Evolutionary conservation across 441 rosid genomes (phyloP).

Genomic region (Populus tomentosa): DNA sequence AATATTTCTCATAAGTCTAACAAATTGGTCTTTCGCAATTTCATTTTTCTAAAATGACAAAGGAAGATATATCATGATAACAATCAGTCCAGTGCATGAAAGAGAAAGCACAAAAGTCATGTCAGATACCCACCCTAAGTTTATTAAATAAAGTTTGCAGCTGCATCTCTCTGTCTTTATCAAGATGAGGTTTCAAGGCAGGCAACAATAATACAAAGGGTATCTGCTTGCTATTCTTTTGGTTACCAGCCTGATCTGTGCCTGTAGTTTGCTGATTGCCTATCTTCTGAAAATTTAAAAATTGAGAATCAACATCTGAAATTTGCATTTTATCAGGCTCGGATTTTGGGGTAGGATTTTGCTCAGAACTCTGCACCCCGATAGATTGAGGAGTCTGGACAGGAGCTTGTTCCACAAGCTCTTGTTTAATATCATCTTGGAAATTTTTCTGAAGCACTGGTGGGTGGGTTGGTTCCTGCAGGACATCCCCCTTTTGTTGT

Average conservation of each 20-base stretch:
- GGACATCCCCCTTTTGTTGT: constrained; percentile 36
- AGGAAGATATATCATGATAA: constrained; percentile 17
- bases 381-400: constrained; percentile 43
- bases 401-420: constrained; percentile 40
- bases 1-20: constrained; percentile 69
- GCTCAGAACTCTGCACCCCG: constrained; percentile 49
- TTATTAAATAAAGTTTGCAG: constrained; percentile 63
- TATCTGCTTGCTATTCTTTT: constrained; percentile 47
- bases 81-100: constrained; percentile 6
- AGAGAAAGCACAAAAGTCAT: constrained; percentile 11
- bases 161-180: constrained; percentile 90
- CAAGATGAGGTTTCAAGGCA: constrained; percentile 68
- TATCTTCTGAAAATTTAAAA: constrained; percentile 44
- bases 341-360: constrained; percentile 27
- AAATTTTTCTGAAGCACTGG: constrained; percentile 44
- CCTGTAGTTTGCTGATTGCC: constrained; percentile 47
- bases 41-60: constrained; percentile 66
- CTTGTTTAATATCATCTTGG: constrained; percentile 46
- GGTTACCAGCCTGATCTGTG: constrained; percentile 39
- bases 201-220: constrained; percentile 79
- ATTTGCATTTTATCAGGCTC: constrained; percentile 43
- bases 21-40: constrained; percentile 76
- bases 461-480: constrained; percentile 30
- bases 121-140: constrained; percentile 52
- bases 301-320: constrained; percentile 52